Percentiles rank a stretch among this genome's conserved stretches.
phyloP scores from a whole-genome alignment of 2,329 filamentous ascomycete species.

The Talaromyces islandicus region DNA sequence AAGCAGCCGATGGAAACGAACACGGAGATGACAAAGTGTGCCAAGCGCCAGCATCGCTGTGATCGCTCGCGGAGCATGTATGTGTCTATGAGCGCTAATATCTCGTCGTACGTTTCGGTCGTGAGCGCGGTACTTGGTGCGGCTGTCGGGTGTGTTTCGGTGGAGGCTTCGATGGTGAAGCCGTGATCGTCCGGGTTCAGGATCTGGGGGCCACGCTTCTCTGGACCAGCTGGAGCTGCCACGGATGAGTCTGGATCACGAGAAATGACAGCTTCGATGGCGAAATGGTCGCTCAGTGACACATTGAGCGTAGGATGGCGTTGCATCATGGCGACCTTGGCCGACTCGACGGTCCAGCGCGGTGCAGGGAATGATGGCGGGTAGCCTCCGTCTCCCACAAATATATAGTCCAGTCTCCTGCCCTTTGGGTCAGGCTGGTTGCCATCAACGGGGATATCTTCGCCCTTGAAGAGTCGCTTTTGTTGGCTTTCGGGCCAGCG shows the following conservation, averaged over 20 bases:
- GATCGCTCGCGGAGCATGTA: conserved; percentile 66
- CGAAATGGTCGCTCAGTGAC: conserved; percentile 92
- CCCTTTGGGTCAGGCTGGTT: conserved; percentile 64
- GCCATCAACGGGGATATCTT: conserved; percentile 59
- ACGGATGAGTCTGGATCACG: conserved; percentile 2
- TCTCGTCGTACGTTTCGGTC: conserved; percentile 60
- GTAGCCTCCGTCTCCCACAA: conserved; percentile 57
- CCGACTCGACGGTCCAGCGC: conserved; percentile 65
- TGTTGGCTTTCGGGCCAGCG: conserved; percentile 71
- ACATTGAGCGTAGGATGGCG: conserved; percentile 75
- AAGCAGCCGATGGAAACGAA: conserved; percentile 66
- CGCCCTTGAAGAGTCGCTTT: conserved; percentile 60
- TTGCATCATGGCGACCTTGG: conserved; percentile 71
- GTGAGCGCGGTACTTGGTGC: conserved; percentile 30
- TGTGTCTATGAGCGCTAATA: conserved; percentile 62
- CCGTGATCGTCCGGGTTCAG: conserved; percentile 14
- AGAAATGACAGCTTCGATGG: conserved; percentile 71
- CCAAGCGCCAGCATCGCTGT: conserved; percentile 65
- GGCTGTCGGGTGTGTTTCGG: conserved; percentile 8
- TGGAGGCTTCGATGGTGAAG: conserved; percentile 4
- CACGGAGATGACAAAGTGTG: conserved; percentile 67
- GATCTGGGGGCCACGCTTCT: conserved; percentile 6
- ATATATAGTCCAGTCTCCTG: conserved; percentile 94
- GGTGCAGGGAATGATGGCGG: conserved; percentile 21
- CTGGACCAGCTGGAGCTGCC: conserved; percentile 3